Evolutionary conservation across 371 early-diverging fungal species (phyloP), one percentile per base, ranked within the genome.

Genomic region (Circinella umbellata): DNA sequence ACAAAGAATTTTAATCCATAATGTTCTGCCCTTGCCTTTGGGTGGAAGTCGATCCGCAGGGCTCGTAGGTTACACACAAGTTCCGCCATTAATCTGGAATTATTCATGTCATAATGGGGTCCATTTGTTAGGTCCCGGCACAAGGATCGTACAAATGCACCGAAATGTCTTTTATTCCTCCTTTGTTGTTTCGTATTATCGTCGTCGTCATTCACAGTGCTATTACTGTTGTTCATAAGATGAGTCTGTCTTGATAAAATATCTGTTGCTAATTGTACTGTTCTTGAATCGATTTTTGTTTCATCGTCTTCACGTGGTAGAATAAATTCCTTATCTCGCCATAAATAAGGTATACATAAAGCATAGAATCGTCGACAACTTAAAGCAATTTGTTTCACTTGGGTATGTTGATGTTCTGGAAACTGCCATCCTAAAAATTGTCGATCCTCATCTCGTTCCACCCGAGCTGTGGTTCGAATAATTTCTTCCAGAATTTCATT

Each of bases 261-360:
- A 38, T 84, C 81, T 0, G 84, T 84, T 3, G 84, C 81, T 62
- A 75, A 73, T 14, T 73, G 77, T 4, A 77, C 71, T 13, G 35
- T 51, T 37, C 68, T 51, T 17, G 65, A 55, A 13, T 66, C 64
- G n/a, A 57, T 67, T 46, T 63, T 74, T 13, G 51, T 53, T 46
- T 80, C 64, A 55, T 81, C 81, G 17, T 79, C 71, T 57, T 76
- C 78, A 27, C 74, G 65, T 20, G 82, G 82, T 15, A 84, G 46
- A n/a, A 84, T 79, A 61, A 84, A 81, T 59, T 82, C 85, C 61
- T 84, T 81, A 48, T 82, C 77, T 68, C 78, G 76, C 85, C 85
- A 84, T 34, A 84, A 70, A 53, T 72, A 79, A 0, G 85, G 85
- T n/a, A 76, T 71, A 36, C 79, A 77, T 2, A 82, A 48, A 1